Evolutionary conservation across 306 rosid genomes (phyloP).

Genomic region (Fagus crenata): DNA sequence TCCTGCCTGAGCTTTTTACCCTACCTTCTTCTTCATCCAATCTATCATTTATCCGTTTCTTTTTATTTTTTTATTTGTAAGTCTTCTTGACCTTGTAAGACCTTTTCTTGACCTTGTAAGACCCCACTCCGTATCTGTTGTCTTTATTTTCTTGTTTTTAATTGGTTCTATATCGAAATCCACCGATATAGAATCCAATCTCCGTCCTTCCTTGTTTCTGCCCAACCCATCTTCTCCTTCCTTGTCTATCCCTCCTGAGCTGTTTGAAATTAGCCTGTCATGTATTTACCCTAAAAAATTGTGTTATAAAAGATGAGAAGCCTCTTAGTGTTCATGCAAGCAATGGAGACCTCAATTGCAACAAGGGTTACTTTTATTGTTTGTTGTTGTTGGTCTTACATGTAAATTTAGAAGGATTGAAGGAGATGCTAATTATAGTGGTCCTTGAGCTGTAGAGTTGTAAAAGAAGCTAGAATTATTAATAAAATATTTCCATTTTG

Average conservation of each 20-base stretch:
- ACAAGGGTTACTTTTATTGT: neutral
- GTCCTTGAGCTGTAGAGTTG: slow-evolving; percentile 32
- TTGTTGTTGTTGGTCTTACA: neutral
- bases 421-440: slow-evolving; percentile 30
- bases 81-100: slow-evolving; percentile 99
- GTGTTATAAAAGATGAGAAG: neutral
- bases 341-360: slow-evolving; percentile 26
- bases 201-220: slow-evolving; percentile 30
- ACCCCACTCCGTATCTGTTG: slow-evolving; percentile 35
- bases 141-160: slow-evolving; percentile 19
- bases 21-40: slow-evolving; percentile 14
- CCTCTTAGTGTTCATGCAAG: slow-evolving; percentile 3
- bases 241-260: slow-evolving; percentile 99
- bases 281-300: neutral
- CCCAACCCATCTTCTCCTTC: slow-evolving; percentile 81
- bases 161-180: slow-evolving; percentile 32
- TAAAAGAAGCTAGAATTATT: slow-evolving; percentile 30
- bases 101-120: slow-evolving; percentile 99
- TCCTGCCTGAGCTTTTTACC: slow-evolving; percentile 86
- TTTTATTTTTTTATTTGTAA: neutral
- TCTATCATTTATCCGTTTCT: neutral
- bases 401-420: neutral
- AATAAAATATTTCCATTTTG: slow-evolving; percentile 20
- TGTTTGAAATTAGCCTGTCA: slow-evolving; percentile 30
- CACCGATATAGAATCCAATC: slow-evolving; percentile 37